A percentile compares a stretch with the other conserved stretches of the same genome.
Conservation (phyloP, 108 stramenopile species). For the Cyclostephanos invisitatus region DNA sequence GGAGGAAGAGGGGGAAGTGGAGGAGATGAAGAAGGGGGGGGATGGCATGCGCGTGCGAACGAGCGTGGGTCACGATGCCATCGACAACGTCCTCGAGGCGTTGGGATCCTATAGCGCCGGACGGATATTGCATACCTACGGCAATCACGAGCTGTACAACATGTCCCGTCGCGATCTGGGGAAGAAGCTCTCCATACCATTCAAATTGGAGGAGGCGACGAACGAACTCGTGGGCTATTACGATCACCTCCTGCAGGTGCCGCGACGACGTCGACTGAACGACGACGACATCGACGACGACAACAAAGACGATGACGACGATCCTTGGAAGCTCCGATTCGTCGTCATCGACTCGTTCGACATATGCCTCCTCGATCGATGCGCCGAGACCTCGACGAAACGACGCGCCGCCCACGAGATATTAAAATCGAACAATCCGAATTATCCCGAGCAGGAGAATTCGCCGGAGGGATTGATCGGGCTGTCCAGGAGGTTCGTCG, state of each 20-base stretch:
- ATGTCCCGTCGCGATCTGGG: conserved; percentile 56
- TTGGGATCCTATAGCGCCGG: conserved; percentile 56
- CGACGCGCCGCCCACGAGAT: conserved; percentile 58
- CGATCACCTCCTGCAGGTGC: conserved; percentile 40
- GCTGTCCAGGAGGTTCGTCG: conserved; percentile 70
- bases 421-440: conserved; percentile 63
- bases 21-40: conserved; percentile 31
- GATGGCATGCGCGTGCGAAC: conserved; percentile 1
- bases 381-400: conserved; percentile 50
- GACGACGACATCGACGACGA: conserved; percentile 14
- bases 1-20: background rate
- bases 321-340: conserved; percentile 54
- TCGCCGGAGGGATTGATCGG: conserved; percentile 75
- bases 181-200: conserved; percentile 68
- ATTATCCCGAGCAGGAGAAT: conserved; percentile 70
- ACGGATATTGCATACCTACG: conserved; percentile 76
- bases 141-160: conserved; percentile 90
- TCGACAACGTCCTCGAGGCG: conserved; percentile 70
- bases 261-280: conserved; percentile 26
- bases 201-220: conserved; percentile 59
- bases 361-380: conserved; percentile 64
- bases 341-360: conserved; percentile 80
- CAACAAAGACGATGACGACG: conserved; percentile 1
- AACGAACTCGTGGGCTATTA: conserved; percentile 56
- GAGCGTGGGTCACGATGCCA: conserved; percentile 38